phyloP scores from a whole-genome alignment of 345 rosid genomes.

The Isatis tinctoria region DNA sequence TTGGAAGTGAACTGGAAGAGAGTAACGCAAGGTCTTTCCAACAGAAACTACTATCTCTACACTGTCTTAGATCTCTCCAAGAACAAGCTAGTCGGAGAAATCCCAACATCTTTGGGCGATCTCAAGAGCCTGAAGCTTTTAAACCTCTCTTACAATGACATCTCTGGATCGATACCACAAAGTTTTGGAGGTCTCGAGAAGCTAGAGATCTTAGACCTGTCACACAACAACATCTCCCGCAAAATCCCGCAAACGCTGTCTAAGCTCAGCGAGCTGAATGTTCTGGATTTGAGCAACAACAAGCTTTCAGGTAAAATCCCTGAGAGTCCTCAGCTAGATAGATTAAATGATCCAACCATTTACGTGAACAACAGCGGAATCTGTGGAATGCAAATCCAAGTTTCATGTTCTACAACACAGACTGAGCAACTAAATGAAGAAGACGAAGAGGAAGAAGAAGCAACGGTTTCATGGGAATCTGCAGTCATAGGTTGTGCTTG shows the following conservation, averaged over 20 bases:
- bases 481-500: slow-evolving; percentile 27
- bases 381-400: slow-evolving; percentile 41
- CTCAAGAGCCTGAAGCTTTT: slow-evolving; percentile 32
- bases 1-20: slow-evolving; percentile 37
- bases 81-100: slow-evolving; percentile 34
- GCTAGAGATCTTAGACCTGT: slow-evolving; percentile 39
- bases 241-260: slow-evolving; percentile 32
- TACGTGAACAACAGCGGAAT: slow-evolving; percentile 35
- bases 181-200: slow-evolving; percentile 22
- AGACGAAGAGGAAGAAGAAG: neutral
- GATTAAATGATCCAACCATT: slow-evolving; percentile 25
- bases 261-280: slow-evolving; percentile 8
- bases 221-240: slow-evolving; percentile 30
- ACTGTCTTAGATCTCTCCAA: slow-evolving; percentile 40
- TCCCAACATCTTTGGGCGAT: slow-evolving; percentile 35
- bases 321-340: slow-evolving; percentile 37
- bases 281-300: slow-evolving; percentile 37
- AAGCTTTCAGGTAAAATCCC: slow-evolving; percentile 34
- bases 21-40: slow-evolving; percentile 16
- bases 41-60: slow-evolving; percentile 4
- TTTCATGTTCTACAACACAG: slow-evolving; percentile 17
- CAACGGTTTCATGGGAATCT: slow-evolving; percentile 36
- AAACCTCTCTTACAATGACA: slow-evolving; percentile 32
- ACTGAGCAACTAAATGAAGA: neutral
- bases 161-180: slow-evolving; percentile 32